A percentile compares a stretch with the other conserved stretches of the same genome.
These are phyloP conservation scores for Pouteria campechiana DNA, from an alignment of 179 eudicot species.

Conservation along the genomic window DNA sequence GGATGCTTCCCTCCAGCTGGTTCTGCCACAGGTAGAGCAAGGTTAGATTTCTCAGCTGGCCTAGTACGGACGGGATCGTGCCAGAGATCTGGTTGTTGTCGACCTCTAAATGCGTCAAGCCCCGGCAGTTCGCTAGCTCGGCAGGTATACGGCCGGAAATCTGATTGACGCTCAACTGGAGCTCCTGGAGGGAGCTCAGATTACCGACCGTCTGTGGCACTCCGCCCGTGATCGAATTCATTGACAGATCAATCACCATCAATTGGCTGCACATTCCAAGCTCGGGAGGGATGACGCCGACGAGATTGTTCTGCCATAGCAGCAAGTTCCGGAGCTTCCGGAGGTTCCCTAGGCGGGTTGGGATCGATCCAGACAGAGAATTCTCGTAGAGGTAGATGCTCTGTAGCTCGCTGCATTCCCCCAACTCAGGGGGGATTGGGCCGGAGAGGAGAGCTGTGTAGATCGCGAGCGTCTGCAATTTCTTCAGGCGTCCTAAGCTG, in stretches of 20 bases:
- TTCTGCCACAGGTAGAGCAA: conserved; percentile 76
- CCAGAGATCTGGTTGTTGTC: conserved; percentile 83
- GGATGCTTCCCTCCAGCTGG: conserved; percentile 65
- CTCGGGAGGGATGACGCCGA: conserved; percentile 68
- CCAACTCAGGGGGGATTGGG: conserved; percentile 71
- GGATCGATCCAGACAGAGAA: conserved; percentile 69
- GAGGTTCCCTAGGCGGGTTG: conserved; percentile 43
- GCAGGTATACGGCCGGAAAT: conserved; percentile 65
- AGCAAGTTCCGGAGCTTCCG: conserved; percentile 45
- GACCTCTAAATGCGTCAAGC: conserved; percentile 65
- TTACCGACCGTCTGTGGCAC: conserved; percentile 62
- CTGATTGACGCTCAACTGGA: conserved; percentile 70
- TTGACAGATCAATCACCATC: conserved; percentile 46
- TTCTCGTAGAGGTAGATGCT: conserved; percentile 76
- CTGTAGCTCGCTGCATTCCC: conserved; percentile 50
- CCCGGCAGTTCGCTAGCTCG: conserved; percentile 48
- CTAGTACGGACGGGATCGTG: conserved; percentile 58
- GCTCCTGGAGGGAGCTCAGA: conserved; percentile 44
- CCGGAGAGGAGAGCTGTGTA: conserved; percentile 85
- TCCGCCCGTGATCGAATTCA: conserved; percentile 63
- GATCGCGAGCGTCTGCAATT: conserved; percentile 62
- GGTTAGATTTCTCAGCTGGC: conserved; percentile 43
- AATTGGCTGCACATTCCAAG: conserved; percentile 38
- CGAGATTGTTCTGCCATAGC: conserved; percentile 75
- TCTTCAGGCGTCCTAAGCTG: conserved; percentile 56